Evolutionary conservation across 495 filamentous ascomycete species (phyloP), one percentile per base, ranked within the genome.

Genomic region (Podospora pseudopauciseta): DNA sequence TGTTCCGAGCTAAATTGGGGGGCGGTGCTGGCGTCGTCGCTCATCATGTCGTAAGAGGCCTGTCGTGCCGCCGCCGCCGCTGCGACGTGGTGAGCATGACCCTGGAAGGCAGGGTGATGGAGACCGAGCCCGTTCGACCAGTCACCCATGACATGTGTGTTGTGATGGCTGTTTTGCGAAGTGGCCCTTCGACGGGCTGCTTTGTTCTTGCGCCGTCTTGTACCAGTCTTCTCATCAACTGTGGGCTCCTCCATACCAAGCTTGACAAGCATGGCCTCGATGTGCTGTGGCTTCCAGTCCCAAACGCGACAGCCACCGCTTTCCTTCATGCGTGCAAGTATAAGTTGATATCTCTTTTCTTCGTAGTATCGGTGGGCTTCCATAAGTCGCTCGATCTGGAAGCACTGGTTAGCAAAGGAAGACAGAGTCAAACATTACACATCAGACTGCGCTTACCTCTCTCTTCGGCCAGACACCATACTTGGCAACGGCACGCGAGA

Each of bases 401-500:
- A 32, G 30, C 4, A 11, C 20, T 63, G 16, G 5, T 63, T 49
- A 49, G 61, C 34, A 13, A 63, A 20, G 19, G 23, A 23, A 23
- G 30, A 11, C 39, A 18, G 15, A 16, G 39, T 49, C 9, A 49
- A 49, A 18, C 2, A 16, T 5, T 49, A 49, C 15, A 15, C 3
- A 32, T 5, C 28, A 13, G 34, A 23, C 18, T 20, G 6, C 23
- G 73, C 78, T 80, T 66, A 84, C 82, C 74, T 84, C 82, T 55
- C 57, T 64, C 23, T 76, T 71, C 16, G 80, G 81, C 82, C 82
- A 84, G 1, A 75, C 72, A 15, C 78, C 80, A 59, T 78, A 81
- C 63, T 80, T 80, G 49, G 81, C 74, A 27, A 83, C 79, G 4
- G 78, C 77, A 15, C 82, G 79, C 9, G 80, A 83, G 28, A 83